Evolutionary conservation across 2,329 filamentous ascomycete genomes (phyloP).

Genomic region (Ceratocystiopsis minuta): DNA sequence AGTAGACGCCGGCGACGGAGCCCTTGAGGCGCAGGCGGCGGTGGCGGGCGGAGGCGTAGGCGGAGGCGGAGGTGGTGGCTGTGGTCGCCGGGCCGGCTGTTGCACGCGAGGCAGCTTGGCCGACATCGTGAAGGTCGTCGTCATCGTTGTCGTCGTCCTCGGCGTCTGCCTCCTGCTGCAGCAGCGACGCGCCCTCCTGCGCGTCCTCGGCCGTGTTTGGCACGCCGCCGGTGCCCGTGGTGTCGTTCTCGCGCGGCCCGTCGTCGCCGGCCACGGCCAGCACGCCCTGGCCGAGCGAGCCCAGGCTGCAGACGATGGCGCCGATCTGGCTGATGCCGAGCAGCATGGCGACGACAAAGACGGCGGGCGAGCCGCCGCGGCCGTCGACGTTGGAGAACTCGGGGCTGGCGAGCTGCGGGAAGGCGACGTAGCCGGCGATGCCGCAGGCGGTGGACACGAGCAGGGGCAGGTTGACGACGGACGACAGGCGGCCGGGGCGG

Average conservation of each 20-base stretch:
- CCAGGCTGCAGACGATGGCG: constrained; percentile 89
- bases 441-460: constrained; percentile 55
- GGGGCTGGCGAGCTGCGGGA: constrained; percentile 61
- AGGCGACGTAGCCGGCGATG: constrained; percentile 56
- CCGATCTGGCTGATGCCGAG: constrained; percentile 91
- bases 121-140: not conserved
- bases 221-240: not conserved
- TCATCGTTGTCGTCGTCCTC: not conserved
- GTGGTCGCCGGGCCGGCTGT: not conserved
- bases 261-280: constrained; percentile 22
- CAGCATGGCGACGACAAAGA: constrained; percentile 62
- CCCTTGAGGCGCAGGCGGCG: constrained; percentile 54
- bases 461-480: constrained; percentile 48
- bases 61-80: not conserved
- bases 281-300: constrained; percentile 66
- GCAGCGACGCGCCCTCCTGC: constrained; percentile 23
- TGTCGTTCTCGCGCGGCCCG: constrained; percentile 9
- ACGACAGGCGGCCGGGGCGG: not conserved
- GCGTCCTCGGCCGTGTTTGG: constrained; percentile 2
- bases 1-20: constrained; percentile 88
- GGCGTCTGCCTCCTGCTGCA: constrained; percentile 17
- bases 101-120: not conserved
- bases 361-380: constrained; percentile 45
- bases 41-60: constrained; percentile 9
- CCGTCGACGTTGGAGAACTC: constrained; percentile 48